Evolutionary conservation across 805 yeast species (phyloP).

Genomic region (Sungouiella blattae): DNA sequence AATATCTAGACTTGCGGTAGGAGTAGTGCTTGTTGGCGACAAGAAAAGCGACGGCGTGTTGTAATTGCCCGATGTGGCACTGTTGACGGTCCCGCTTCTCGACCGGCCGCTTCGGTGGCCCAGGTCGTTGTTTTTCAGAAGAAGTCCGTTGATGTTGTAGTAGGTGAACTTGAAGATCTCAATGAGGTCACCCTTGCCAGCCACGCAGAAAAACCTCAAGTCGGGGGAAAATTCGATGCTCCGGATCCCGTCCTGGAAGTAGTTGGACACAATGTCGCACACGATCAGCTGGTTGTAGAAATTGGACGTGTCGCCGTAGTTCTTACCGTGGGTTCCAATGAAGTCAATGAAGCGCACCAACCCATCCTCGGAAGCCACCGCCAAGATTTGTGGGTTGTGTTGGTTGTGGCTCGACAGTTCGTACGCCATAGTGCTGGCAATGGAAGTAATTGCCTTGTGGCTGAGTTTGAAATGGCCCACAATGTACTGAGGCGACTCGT

Average conservation of each 20-base stretch:
- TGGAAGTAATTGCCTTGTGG: constrained; percentile 52
- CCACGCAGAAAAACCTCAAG: constrained; percentile 43
- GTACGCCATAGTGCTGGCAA: constrained; percentile 30
- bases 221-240: constrained; percentile 48
- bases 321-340: constrained; percentile 23
- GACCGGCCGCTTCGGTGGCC: constrained; percentile 21
- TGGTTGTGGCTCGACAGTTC: constrained; percentile 20
- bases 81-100: constrained; percentile 38
- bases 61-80: constrained; percentile 18
- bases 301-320: constrained; percentile 23
- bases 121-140: constrained; percentile 10
- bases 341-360: constrained; percentile 56
- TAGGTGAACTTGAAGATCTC: constrained; percentile 39
- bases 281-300: constrained; percentile 23
- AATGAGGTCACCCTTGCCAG: constrained; percentile 53
- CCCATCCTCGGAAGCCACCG: constrained; percentile 66
- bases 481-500: constrained; percentile 7
- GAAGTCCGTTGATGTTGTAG: constrained; percentile 36
- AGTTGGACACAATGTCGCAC: constrained; percentile 57
- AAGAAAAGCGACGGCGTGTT: constrained; percentile 16
- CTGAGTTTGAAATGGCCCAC: constrained; percentile 64
- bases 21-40: constrained; percentile 21
- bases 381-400: constrained; percentile 44
- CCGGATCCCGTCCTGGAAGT: constrained; percentile 60
- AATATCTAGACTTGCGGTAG: constrained; percentile 22